Percentiles rank a stretch among this genome's conserved stretches.
Evolutionary conservation across 2,329 filamentous ascomycete species (phyloP).

Genomic region (Beauveria brongniartii): DNA sequence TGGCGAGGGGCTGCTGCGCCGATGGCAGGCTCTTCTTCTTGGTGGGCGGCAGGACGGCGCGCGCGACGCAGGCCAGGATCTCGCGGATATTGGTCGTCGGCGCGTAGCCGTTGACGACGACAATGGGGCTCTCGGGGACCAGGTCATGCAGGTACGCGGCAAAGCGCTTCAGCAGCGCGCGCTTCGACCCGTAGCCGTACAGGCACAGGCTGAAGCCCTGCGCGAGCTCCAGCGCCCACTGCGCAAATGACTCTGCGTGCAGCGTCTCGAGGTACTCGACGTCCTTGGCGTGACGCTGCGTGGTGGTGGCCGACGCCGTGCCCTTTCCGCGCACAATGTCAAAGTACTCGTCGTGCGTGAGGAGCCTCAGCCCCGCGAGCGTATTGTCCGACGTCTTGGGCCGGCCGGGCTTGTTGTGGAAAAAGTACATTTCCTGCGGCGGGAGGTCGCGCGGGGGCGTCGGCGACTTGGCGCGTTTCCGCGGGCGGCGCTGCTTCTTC

Average conservation of each 20-base stretch:
- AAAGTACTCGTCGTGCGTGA: constrained; percentile 92
- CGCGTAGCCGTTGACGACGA: constrained; percentile 82
- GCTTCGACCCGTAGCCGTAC: constrained; percentile 90
- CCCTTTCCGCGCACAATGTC: constrained; percentile 31
- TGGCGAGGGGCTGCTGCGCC: constrained; percentile 5
- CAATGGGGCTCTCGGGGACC: constrained; percentile 39
- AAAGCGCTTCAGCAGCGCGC: constrained; percentile 64
- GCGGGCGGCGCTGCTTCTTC: constrained; percentile 37
- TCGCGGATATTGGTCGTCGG: constrained; percentile 59
- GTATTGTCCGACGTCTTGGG: constrained; percentile 83
- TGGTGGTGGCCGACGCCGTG: constrained; percentile 22
- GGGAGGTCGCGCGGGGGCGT: constrained; percentile 77
- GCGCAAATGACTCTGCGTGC: constrained; percentile 74
- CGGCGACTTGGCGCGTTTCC: constrained; percentile 47
- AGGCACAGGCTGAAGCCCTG: constrained; percentile 84
- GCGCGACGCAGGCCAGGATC: constrained; percentile 47
- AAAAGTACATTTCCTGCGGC: constrained; percentile 87
- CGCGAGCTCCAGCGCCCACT: constrained; percentile 86
- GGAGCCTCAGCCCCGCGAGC: constrained; percentile 62
- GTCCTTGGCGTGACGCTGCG: constrained; percentile 60
- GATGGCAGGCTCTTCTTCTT: not conserved
- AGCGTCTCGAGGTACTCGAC: constrained; percentile 63
- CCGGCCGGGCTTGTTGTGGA: constrained; percentile 75
- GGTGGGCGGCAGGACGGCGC: constrained; percentile 50
- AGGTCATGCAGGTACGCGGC: constrained; percentile 55